Conservation (phyloP, 257 asterid species). For the Haberlea rhodopensis region DNA sequence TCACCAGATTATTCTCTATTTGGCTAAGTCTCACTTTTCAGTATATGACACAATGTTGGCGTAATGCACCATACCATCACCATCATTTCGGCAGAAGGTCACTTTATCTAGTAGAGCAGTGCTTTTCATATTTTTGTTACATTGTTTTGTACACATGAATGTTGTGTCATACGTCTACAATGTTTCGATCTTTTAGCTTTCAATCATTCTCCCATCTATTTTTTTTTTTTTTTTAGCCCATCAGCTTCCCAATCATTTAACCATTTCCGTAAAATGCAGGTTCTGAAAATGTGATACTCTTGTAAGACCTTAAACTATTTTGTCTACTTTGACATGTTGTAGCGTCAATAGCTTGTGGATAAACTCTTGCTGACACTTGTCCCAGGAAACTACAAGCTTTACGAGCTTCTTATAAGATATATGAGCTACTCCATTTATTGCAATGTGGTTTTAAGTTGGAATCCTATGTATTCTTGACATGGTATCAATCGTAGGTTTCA, state of each 20-base stretch:
- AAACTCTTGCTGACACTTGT: too few species aligned
- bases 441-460: too few species aligned
- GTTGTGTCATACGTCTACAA: not conserved
- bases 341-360: conserved; percentile 78
- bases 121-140: not conserved
- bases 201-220: not conserved
- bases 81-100: not conserved
- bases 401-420: too few species aligned
- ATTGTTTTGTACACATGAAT: not conserved
- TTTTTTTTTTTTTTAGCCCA: conserved; percentile 2
- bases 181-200: not conserved
- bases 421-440: too few species aligned
- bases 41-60: not conserved
- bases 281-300: too few species aligned
- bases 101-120: not conserved
- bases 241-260: not conserved
- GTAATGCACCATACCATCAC: too few species aligned
- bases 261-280: too few species aligned
- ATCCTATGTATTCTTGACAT: too few species aligned
- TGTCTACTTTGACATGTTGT: too few species aligned
- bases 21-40: not conserved
- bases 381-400: too few species aligned
- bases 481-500: too few species aligned
- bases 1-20: not conserved
- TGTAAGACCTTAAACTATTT: too few species aligned